Base-by-base conservation (phyloP, 768 basidiomycete genomes). In the Phaeolepiota aurea region DNA sequence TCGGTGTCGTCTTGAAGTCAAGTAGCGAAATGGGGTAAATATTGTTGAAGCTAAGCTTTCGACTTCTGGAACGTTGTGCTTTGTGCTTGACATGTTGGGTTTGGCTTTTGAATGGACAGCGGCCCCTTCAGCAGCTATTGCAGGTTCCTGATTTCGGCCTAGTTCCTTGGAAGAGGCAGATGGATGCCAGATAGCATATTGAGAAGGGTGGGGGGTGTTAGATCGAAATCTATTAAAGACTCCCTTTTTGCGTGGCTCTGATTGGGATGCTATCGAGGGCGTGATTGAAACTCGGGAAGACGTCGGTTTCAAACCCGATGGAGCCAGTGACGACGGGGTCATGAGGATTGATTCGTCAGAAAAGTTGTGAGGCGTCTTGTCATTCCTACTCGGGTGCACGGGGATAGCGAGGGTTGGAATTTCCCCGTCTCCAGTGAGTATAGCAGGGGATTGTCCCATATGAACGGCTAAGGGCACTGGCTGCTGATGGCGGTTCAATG, bases 241-340 rank as follows among this genome's bases (percentile, higher is more conserved):
- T 10, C 56, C 54, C 44, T 63, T 65, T 54, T 67, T 66, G 19
- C 57, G 54, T 2, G 62, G 47, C 20, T 64, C 63, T 47, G 59
- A 61, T 38, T 61, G 61, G 13, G 65, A 64, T 13, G 65, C 57
- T n/a, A n/a, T n/a, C 13, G 72, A 66, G 30, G 62, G 57, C 16
- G 65, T 58, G 12, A 63, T 54, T 16, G 69, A 62, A 38, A 63
- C 61, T 10, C 61, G 64, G 11, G 69, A 69, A 25, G 47, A 44
- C 13, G 66, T 63, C 10, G 69, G 59, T 38, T 68, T 68, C 28
- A 70, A 54, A 43, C 67, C 58, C 7, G 71, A 72, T 0, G 63
- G 72, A 2, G 75, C 74, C 13, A 82, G 68, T 1, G 82, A 82
- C 10, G 80, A 82, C 3, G 81, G 79, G 0, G 81, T 83, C 51